These are phyloP conservation scores for Microbotryomycetes sp. DNA, from an alignment of 1,284 basidiomycete genomes.

Conservation along the genomic window DNA sequence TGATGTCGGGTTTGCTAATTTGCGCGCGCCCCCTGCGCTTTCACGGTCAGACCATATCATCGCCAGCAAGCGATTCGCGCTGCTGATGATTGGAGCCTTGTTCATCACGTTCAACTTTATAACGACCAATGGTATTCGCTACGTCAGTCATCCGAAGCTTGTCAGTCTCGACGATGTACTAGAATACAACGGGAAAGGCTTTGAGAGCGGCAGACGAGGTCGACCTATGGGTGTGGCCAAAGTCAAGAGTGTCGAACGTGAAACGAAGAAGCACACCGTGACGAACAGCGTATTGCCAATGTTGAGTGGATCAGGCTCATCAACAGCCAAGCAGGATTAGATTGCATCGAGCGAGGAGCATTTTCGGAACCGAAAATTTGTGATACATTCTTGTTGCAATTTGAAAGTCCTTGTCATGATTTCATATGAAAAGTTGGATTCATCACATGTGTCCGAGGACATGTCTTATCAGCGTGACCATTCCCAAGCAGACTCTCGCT, in stretches of 20 bases:
- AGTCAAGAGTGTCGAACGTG: slow-evolving; percentile 15
- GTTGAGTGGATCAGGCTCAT: background rate
- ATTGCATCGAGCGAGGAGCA: background rate
- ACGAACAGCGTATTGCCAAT: slow-evolving; percentile 11
- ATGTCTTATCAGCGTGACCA: no score
- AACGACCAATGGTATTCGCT: slow-evolving; percentile 69
- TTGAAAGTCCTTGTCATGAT: no score
- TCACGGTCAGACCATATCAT: slow-evolving; percentile 69
- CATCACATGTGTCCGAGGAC: no score
- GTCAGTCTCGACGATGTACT: slow-evolving; percentile 76
- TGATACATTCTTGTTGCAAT: background rate
- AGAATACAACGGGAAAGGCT: slow-evolving; percentile 80
- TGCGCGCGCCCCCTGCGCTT: no score
- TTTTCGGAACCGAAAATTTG: background rate
- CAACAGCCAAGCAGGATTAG: slow-evolving; percentile 16
- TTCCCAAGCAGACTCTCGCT: no score
- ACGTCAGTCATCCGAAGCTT: slow-evolving; percentile 91
- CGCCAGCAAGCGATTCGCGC: slow-evolving; percentile 69
- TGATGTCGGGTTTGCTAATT: no score
- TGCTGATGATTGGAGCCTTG: slow-evolving; percentile 56
- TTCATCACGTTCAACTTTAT: slow-evolving; percentile 61
- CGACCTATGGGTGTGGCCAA: slow-evolving; percentile 41
- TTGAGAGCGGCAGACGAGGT: slow-evolving; percentile 66
- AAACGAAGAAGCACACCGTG: slow-evolving; percentile 15
- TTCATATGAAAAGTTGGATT: no score